Base-by-base conservation (phyloP, 2,329 filamentous ascomycete species). In the Pestalotiopsis fici region DNA sequence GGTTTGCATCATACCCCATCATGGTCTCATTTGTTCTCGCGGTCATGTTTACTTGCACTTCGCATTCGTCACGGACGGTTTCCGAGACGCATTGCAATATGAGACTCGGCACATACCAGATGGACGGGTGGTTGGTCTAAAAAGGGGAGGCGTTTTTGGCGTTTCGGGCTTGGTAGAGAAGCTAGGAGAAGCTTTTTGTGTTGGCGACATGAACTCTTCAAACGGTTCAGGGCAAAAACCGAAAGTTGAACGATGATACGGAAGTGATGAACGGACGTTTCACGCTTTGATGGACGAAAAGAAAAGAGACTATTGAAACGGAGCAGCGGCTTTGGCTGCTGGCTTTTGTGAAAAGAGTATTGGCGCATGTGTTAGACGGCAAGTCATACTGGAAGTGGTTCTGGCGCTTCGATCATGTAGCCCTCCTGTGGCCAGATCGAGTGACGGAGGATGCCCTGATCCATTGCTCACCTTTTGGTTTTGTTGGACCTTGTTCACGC, bases 1-100 rank as follows among this genome's bases (percentile, higher is more conserved):
- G 71, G 71, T 76, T 74, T 77, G 75, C 76, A 77, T 73, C 76
- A 78, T 78, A 78, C 74, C 31, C 75, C 76, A 73, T 72, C 68
- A 73, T 69, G 71, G 71, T 68, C 71, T 66, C 68, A 61, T 74
- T 73, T 70, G 69, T 72, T 74, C 68, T 70, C 21, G 57, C 57
- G 15, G 18, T 69, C 31, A 59, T 65, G 56, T 25, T 23, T 57
- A 31, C 54, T 66, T 65, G 64, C 69, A 69, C 67, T 72, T 71
- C 68, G 63, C 35, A 71, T 72, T 72, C 70, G 68, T 68, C 67
- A 64, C 60, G 61, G 21, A 69, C 69, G 71, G 71, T 72, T 70
- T 67, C 64, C 67, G 21, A 59, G 67, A 59, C 70, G 74, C 72
- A 76, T 74, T 66, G 75, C 66, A 70, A 71, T 73, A 74, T 70